These are phyloP conservation scores for Colletotrichum karsti DNA, from an alignment of 2,329 filamentous ascomycete genomes.

Conservation along the genomic window DNA sequence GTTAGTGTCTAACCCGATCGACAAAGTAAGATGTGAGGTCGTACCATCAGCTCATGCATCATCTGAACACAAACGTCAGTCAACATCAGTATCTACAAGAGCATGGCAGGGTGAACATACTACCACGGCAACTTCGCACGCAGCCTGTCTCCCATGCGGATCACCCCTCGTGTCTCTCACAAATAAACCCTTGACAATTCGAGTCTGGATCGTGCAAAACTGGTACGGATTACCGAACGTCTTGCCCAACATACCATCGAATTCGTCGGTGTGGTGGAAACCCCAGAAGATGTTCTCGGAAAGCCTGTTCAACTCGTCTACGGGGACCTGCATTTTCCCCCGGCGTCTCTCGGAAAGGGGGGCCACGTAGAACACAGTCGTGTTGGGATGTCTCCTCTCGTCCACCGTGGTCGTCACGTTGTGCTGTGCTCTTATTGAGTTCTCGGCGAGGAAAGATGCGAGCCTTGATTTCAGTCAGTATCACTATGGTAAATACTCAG, in stretches of 20 bases:
- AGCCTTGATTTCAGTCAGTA: neutral
- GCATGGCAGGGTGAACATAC: neutral
- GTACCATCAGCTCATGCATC: constrained; percentile 17
- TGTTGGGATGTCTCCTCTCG: neutral
- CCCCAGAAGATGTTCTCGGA: neutral
- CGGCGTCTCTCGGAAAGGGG: neutral
- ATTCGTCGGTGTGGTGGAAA: neutral
- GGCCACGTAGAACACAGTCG: neutral
- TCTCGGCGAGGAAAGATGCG: neutral
- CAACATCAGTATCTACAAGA: neutral
- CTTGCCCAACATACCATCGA: neutral
- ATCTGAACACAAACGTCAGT: neutral
- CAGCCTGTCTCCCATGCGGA: neutral
- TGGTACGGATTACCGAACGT: neutral
- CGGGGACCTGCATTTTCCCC: too few species aligned
- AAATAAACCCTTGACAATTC: neutral
- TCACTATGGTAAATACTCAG: too few species aligned
- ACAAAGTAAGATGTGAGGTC: neutral
- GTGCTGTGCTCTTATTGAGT: neutral
- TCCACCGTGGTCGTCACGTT: neutral
- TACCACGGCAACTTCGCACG: neutral
- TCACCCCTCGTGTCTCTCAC: neutral
- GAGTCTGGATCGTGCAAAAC: neutral
- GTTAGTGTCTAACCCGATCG: neutral
- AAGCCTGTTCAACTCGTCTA: too few species aligned